These are phyloP conservation scores for Chrysochromulina tobinii DNA, from an alignment of 78 protist genomes.

Conservation along the genomic window DNA sequence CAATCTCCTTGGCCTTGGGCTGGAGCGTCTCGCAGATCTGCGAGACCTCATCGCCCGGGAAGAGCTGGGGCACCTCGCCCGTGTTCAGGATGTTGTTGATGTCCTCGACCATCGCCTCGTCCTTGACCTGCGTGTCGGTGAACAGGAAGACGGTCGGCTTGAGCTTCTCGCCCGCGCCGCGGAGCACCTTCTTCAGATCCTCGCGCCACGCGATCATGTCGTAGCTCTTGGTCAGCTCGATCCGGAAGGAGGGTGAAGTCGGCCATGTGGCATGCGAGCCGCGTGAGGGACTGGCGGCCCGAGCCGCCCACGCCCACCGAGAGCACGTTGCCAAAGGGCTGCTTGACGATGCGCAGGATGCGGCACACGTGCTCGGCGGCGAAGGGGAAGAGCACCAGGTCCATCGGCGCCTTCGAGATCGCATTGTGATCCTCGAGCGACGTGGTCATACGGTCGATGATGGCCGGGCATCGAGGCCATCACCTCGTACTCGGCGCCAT, in stretches of 20 bases:
- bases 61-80: conserved; percentile 87
- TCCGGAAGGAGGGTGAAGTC: conserved; percentile 9
- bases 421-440: conserved; percentile 49
- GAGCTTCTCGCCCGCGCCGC: conserved; percentile 59
- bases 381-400: conserved; percentile 53
- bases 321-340: conserved; percentile 74
- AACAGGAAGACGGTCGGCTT: conserved; percentile 70
- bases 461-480: neutral
- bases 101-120: conserved; percentile 77
- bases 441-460: neutral
- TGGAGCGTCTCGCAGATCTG: conserved; percentile 36
- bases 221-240: conserved; percentile 72
- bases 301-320: conserved; percentile 85
- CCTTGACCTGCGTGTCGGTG: conserved; percentile 78
- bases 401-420: conserved; percentile 51
- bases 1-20: conserved; percentile 31
- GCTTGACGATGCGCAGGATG: conserved; percentile 35
- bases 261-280: conserved; percentile 63
- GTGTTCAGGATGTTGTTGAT: conserved; percentile 79
- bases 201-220: conserved; percentile 55
- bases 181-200: conserved; percentile 61
- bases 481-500: neutral
- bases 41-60: conserved; percentile 63
- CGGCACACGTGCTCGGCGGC: conserved; percentile 56
- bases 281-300: conserved; percentile 69